Base-by-base conservation (phyloP, 176 grass and related monocot genomes). In the Guadua angustifolia region DNA sequence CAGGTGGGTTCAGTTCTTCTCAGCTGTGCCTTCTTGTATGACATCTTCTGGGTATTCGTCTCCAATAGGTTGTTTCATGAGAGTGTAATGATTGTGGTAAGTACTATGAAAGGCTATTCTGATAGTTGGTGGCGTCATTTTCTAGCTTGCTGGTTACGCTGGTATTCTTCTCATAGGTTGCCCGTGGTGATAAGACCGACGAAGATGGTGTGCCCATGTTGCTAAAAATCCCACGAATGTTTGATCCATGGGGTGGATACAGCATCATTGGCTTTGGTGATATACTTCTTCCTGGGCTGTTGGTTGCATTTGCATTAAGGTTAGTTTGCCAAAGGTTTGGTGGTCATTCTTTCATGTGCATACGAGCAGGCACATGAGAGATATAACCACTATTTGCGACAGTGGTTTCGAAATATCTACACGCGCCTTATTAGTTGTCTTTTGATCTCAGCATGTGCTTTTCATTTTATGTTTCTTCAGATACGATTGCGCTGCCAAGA, bases 161-260 rank as follows among this genome's bases (percentile, higher is more conserved):
- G 56, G 21, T 57, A 1, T 7, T 64, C 55, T 86, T 39, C 56
- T 65, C 7, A 49, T 62, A 98, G 95, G 95, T 98, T 49, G 95
- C 95, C 3, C 91, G 95, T 26, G 95, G 95, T 71, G 93, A 98
- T 75, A 98, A 93, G 69, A 95, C 93, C 0, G 93, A 88, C 0
- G 95, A 98, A 74, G 95, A 98, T 83, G 95, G 95, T 67, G 93
- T 95, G 49, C 95, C 95, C 47, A 98, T 98, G 95, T 83, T 98
- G 71, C 87, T 98, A 7, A 98, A 98, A 77, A 98, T 98, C 26
- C 95, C 95, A 24, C 84, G 93, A 14, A 92, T 98, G 90, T 98
- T 92, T 75, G 95, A 98, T 84, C 95, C 93, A 56, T 98, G 93
- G 95, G 94, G 95, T 64, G 95, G 95, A 60, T 98, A 95, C 83